Base-by-base conservation (phyloP, 306 rosid species). In the Trichosanthes truncata region DNA sequence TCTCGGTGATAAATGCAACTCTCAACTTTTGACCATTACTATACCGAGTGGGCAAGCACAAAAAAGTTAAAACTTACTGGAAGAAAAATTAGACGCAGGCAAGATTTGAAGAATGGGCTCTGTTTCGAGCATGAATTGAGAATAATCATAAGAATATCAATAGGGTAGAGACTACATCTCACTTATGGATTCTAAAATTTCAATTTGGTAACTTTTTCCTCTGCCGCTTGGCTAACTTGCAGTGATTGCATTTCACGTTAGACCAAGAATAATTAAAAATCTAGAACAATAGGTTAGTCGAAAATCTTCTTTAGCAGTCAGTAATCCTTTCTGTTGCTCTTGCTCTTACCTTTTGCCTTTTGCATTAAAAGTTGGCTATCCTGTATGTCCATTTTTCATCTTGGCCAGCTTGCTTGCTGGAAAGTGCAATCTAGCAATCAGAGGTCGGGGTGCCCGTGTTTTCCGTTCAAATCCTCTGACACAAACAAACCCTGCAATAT, bases 391-490 rank as follows among this genome's bases (percentile, higher is more conserved):
- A 48, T 72, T 72, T 48, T 46, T 72, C 77, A 72, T 7, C 57
- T 72, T 72, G 52, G 83, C 79, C 86, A 85, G 33, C 84, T 87
- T 93, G 93, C 94, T 90, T 41, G 90, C 96, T 43, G 98, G 92
- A 83, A 88, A 89, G 81, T 94, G 97, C 45, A 92, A 87, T 67
- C 98, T 86, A 14, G 98, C 93, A 72, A 84, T 87, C 49, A 94
- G 81, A 62, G 98, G 98, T 0, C 97, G 94, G 2, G 98, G 98
- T 40, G 90, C 88, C 55, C 97, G 76, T 1, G 88, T 51, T 84
- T 76, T 67, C 53, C 81, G 88, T 78, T 94, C 96, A 86, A 92
- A 94, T 36, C 96, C 98, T 43, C 98, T 89, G 29, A 93, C 98
- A 63, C 97, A 94, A 36, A 94, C 90, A 84, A 82, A 90, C 8